Base-by-base conservation (phyloP, 1,284 basidiomycete genomes). In the Mycosarcoma mackinlayi region DNA sequence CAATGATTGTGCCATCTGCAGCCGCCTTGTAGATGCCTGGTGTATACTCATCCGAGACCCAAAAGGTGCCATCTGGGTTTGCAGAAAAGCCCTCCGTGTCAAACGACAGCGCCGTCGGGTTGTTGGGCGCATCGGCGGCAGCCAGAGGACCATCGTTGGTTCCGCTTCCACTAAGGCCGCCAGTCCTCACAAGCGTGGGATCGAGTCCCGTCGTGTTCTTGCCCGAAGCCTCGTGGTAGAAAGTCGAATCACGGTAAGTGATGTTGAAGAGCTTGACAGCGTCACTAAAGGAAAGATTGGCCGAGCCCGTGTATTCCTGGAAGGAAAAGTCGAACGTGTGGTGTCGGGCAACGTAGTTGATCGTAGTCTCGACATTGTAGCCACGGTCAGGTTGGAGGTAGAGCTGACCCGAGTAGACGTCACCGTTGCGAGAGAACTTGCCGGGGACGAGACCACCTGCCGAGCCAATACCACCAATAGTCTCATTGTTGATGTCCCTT, bases 21-120 rank as follows among this genome's bases (percentile, higher is more conserved):
- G 83, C 82, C 86, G 87, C 24, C 84, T 85, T 69, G 79, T 90
- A 89, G 76, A 90, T 87, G 76, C 89, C 89, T 4, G 89, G 88
- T 0, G 88, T 89, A 77, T 90, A 90, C 82, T 90, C 88, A 71
- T 90, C 89, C 57, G 87, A 87, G 23, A 87, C 83, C 49, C 45
- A 45, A 39, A 50, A 37, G 28, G 34, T 67, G 70, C 88, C 88
- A 75, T 90, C 89, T 0, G 81, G 73, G 67, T 88, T 87, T 3
- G 87, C 80, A 1, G 87, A 87, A 3, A 90, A 78, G 3, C 89
- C 89, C 74, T 91, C 89, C 1, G 85, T 83, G 72, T 91, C 89
- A 14, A 89, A 70, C 0, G 85, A 84, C 37, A 90, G 80, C 30
- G 64, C 46, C 7, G 34, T 14, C 1, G 48, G 10, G 18, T 31